These are phyloP conservation scores for Trametes polyzona DNA, from an alignment of 1,284 basidiomycete species.

Conservation along the genomic window DNA sequence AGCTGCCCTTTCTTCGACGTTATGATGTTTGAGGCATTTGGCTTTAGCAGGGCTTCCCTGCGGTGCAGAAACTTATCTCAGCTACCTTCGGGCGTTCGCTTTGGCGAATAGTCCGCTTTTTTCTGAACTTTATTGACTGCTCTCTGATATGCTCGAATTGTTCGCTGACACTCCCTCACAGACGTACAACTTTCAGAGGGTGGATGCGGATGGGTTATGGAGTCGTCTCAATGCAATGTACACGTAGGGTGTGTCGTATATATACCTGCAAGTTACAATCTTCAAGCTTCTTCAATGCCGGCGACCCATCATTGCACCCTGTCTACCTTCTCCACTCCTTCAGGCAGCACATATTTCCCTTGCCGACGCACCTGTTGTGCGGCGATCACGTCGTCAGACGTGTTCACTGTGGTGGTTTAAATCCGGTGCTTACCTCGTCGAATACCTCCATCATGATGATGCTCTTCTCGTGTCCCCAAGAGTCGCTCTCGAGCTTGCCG, in stretches of 20 bases:
- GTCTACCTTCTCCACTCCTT: conserved; percentile 47
- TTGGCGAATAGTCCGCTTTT: conserved; percentile 45
- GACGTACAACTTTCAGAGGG: too few relatives aligned
- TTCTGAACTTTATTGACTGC: conserved; percentile 33
- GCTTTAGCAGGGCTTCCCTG: conserved; percentile 74
- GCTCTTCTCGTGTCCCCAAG: conserved; percentile 81
- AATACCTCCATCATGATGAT: conserved; percentile 80
- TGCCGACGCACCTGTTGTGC: conserved; percentile 52
- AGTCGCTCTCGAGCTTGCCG: conserved; percentile 73
- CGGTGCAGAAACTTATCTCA: conserved; percentile 63
- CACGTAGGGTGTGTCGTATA: neutral
- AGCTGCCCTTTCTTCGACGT: conserved; percentile 15
- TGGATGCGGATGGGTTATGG: too few relatives aligned
- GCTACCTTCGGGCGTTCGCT: conserved; percentile 60
- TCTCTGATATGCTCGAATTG: neutral
- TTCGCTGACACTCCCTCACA: neutral
- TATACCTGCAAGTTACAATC: neutral
- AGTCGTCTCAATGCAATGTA: neutral
- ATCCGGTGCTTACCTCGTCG: conserved; percentile 80
- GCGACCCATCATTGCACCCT: conserved; percentile 14
- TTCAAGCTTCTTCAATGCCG: too few relatives aligned
- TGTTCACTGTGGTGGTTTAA: too few relatives aligned
- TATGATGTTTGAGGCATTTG: conserved; percentile 93
- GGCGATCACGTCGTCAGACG: too few relatives aligned
- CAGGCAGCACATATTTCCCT: conserved; percentile 50